Conservation (phyloP, 148 eudicot genomes). For the Simmondsia chinensis region DNA sequence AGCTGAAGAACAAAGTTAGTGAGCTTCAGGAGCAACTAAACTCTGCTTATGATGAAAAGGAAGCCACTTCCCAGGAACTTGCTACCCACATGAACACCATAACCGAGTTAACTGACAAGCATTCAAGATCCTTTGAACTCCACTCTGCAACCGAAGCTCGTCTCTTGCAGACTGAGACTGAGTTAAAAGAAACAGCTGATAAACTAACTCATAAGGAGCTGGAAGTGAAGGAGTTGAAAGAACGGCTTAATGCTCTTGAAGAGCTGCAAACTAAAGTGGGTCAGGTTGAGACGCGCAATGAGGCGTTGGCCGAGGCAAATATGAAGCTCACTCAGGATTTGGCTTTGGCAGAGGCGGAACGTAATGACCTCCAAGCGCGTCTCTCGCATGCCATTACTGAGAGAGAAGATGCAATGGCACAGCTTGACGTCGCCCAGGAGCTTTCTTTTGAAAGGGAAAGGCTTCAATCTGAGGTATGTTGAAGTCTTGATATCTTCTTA, state of each 20-base stretch:
- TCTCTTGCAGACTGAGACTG: slow-evolving; percentile 33
- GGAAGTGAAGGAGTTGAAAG: slow-evolving; percentile 42
- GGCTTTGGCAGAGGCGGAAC: slow-evolving; percentile 39
- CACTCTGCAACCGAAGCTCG: slow-evolving; percentile 51
- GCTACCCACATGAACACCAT: slow-evolving; percentile 67
- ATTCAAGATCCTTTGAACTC: slow-evolving; percentile 49
- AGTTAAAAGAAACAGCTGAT: slow-evolving; percentile 39
- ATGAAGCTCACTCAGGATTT: slow-evolving; percentile 55
- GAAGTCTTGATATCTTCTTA: too few relatives aligned
- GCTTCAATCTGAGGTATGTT: slow-evolving; percentile 76
- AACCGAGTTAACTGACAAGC: slow-evolving; percentile 56
- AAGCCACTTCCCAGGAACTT: slow-evolving; percentile 42
- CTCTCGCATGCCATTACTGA: slow-evolving; percentile 34
- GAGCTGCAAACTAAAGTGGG: slow-evolving; percentile 18
- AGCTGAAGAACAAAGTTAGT: slow-evolving; percentile 51
- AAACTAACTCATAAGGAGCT: slow-evolving; percentile 42
- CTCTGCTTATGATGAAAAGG: slow-evolving; percentile 45
- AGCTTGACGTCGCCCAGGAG: slow-evolving; percentile 36
- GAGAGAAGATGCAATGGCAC: slow-evolving; percentile 40
- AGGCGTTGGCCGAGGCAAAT: slow-evolving; percentile 42
- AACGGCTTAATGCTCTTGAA: slow-evolving; percentile 29
- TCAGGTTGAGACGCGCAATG: slow-evolving; percentile 38
- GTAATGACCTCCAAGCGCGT: slow-evolving; percentile 40
- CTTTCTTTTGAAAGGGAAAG: slow-evolving; percentile 55
- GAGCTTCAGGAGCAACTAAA: slow-evolving; percentile 53